Percentiles rank a stretch among this genome's conserved stretches.
Evolutionary conservation across 2,329 filamentous ascomycete genomes (phyloP).

Genomic region (Fusarium sp.): DNA sequence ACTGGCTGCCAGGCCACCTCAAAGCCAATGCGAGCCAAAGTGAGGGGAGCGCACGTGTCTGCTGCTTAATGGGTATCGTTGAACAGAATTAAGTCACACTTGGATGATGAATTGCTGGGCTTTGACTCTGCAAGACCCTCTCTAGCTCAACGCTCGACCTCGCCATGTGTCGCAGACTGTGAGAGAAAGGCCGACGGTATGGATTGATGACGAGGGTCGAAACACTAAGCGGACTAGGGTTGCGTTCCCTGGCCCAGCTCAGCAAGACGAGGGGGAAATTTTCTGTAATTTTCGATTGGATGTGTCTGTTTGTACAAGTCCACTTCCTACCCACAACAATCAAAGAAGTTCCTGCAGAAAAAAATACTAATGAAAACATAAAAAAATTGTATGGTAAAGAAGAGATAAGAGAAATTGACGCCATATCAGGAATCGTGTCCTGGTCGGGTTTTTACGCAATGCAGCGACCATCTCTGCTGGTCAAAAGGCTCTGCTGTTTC

Average conservation of each 20-base stretch:
- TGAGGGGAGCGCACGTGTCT: constrained; percentile 49
- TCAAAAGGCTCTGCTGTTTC: constrained; percentile 5
- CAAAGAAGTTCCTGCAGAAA: constrained; percentile 24
- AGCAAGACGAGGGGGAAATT: constrained; percentile 25
- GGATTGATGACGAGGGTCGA: constrained; percentile 32
- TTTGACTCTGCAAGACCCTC: constrained; percentile 5
- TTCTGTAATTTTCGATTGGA: constrained; percentile 46
- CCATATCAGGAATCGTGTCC: constrained; percentile 11
- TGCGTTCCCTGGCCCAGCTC: constrained; percentile 31
- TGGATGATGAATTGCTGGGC: constrained; percentile 28
- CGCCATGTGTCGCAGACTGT: constrained; percentile 16
- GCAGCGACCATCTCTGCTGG: constrained; percentile 6
- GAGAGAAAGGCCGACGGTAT: constrained; percentile 14
- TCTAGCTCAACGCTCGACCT: constrained; percentile 26
- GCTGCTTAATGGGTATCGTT: constrained; percentile 48
- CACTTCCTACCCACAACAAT: constrained; percentile 44
- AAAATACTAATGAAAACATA: constrained; percentile 9
- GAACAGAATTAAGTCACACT: constrained; percentile 35
- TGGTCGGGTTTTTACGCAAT: constrained; percentile 15
- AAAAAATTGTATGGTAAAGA: background rate
- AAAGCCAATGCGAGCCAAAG: constrained; percentile 30
- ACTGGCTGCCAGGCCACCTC: constrained; percentile 31
- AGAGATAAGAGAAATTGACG: constrained; percentile 16
- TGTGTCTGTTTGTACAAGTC: constrained; percentile 45
- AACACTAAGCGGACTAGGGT: constrained; percentile 41